These are phyloP conservation scores for Coniophora puteana DNA, from an alignment of 1,284 basidiomycete species.

Conservation along the genomic window DNA sequence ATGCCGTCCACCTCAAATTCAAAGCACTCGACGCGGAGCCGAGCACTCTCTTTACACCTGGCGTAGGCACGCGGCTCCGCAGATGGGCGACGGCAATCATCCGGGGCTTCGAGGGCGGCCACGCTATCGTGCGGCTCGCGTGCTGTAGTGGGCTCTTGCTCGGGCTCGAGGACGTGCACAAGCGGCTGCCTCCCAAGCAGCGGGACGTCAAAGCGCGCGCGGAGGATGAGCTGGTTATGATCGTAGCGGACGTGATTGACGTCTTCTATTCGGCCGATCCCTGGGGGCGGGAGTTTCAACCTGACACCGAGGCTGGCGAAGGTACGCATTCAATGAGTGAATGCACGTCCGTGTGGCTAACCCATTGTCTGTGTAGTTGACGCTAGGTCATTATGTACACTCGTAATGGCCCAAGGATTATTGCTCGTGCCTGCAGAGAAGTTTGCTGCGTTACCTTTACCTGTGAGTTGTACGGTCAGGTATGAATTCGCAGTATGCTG, in stretches of 20 bases:
- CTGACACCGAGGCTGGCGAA: constrained; percentile 33
- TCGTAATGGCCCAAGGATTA: constrained; percentile 56
- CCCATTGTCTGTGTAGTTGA: constrained; percentile 20
- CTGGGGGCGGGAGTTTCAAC: constrained; percentile 68
- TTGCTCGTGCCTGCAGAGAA: constrained; percentile 48
- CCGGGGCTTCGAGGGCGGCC: constrained; percentile 61
- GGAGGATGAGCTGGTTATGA: constrained; percentile 63
- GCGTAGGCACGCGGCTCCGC: constrained; percentile 35
- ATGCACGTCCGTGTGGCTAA: constrained; percentile 29
- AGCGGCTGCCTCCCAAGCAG: constrained; percentile 13
- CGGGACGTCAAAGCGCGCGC: constrained; percentile 35
- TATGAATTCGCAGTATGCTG: constrained; percentile 3
- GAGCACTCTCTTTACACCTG: constrained; percentile 39
- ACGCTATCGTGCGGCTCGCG: constrained; percentile 53
- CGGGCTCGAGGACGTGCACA: constrained; percentile 52
- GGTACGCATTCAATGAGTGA: constrained; percentile 13
- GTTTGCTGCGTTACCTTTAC: constrained; percentile 54
- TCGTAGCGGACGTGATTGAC: constrained; percentile 70
- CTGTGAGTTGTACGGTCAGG: constrained; percentile 27
- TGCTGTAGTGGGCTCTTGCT: constrained; percentile 60
- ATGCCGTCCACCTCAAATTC: constrained; percentile 57
- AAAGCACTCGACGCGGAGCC: constrained; percentile 34
- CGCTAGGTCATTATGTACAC: constrained; percentile 34
- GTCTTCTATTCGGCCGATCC: constrained; percentile 40
- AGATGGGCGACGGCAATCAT: constrained; percentile 57